Base-by-base conservation (phyloP, 306 rosid species). In the Fagus crenata region DNA sequence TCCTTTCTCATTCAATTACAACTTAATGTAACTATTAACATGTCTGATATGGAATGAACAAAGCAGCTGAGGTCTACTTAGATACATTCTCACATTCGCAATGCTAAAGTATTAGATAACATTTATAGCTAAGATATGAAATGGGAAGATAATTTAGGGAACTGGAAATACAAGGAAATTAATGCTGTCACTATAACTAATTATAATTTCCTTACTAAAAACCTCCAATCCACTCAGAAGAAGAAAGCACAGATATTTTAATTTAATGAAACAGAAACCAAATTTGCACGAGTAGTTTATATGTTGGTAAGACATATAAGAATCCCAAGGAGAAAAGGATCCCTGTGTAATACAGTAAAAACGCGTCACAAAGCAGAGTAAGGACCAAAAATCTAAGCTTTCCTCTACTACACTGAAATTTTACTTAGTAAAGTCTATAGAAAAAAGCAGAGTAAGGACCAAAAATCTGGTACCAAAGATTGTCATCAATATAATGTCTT, bases 381-480 rank as follows among this genome's bases (percentile, higher is more conserved):
- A 56, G 4, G 22, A 56, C 61, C 28, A 22, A 22, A 18, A 55
- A 55, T 1, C 5, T 58, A 61, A 40, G 39, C 36, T 11, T 33
- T 33, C 35, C 68, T 61, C 68, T 61, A 40, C 9, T 32, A 32
- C 8, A 32, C 39, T 1, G 41, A 61, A 33, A 61, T 33, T 35
- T 13, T 13, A 63, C 28, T 2, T 33, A 36, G 7, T 35, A 46
- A 7, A 63, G 41, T n/a, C 60, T 54, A 59, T 51, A 73, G 54
- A 64, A 77, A 76, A 41, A 63, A 40, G 58, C 61, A 58, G 61
- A 71, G 35, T 36, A 33, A 42, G n/a, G 74, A 7, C 71, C 43
- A 17, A 17, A n/a, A 33, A 13, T 65, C 22, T n/a, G 28, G 31
- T 2, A 37, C 18, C 6, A 7, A 37, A 5, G 49, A 67, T 39